Evolutionary conservation across 352 stramenopile genomes (phyloP), one percentile per base, ranked within the genome.

Genomic region (Pythium phragmitis): DNA sequence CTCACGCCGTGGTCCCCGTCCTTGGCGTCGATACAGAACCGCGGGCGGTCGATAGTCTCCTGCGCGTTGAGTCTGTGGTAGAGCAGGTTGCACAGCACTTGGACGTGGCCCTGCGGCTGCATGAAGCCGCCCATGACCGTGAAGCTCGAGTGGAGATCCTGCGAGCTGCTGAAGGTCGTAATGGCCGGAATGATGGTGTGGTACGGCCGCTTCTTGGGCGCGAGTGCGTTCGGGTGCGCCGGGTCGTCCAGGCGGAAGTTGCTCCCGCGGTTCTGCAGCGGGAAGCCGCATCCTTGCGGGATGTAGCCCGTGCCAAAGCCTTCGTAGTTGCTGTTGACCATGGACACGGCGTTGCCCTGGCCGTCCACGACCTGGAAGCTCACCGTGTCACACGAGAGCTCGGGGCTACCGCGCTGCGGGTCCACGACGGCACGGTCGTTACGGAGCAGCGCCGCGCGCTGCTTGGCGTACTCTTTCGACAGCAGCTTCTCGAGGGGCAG

Each of bases 281-380:
- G 92, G 76, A 99, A 99, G 33, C 97, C 96, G 65, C 89, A 98
- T 17, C 83, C 83, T 17, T 88, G 65, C 0, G 96, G 96, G 51
- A 98, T 91, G 47, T 98, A 88, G n/a, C 83, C 96, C 28, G 92
- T 97, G 41, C 97, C 97, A 67, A 99, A 99, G 46, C 91, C 94
- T 75, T 96, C 91, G 73, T 98, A 99, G 79, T 99, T 99, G 67
- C 88, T 98, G 77, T 99, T 99, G 19, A 99, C 96, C 83, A 99
- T 98, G 23, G 94, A 98, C 36, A 98, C 93, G 5, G 97, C 96
- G 72, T 99, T 99, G 23, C 96, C 97, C 7, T 81, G 65, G 8
- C 73, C 72, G 65, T 99, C 97, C 9, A 99, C 86, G n/a, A 98
- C 96, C 73, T 98, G 91, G 74, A 98, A 98, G 68, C 85, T 98